Conservation (phyloP, 2,329 filamentous ascomycete species). For the Tolypocladium endophyticum region DNA sequence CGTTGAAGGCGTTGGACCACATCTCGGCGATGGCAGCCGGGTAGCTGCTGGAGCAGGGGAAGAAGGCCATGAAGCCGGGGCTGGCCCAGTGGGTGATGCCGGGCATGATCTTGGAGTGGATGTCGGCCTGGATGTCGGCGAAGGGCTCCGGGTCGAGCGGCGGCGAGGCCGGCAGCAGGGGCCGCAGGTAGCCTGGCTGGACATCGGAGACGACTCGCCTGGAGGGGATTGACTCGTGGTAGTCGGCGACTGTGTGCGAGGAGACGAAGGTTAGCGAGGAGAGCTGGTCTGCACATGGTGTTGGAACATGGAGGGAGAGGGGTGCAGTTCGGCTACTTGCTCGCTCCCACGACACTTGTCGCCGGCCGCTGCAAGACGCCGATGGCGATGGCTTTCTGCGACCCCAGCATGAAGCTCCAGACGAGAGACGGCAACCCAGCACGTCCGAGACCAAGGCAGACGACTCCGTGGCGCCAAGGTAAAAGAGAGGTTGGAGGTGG, state of each 20-base stretch:
- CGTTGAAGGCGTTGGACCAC: conserved; percentile 80
- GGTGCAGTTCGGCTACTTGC: not conserved
- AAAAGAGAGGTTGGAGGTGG: not conserved
- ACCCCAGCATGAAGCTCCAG: not conserved
- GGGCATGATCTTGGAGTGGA: conserved; percentile 78
- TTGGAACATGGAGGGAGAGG: not conserved
- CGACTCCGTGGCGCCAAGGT: not conserved
- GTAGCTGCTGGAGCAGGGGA: conserved; percentile 71
- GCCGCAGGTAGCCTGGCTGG: conserved; percentile 74
- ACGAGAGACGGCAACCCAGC: not conserved
- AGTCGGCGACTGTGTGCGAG: conserved; percentile 60
- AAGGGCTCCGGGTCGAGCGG: conserved; percentile 63
- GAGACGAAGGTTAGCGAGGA: not conserved
- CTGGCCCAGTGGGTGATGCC: conserved; percentile 93
- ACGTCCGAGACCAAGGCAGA: not conserved
- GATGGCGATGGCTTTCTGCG: not conserved
- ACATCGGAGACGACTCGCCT: conserved; percentile 68
- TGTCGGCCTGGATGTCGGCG: conserved; percentile 70
- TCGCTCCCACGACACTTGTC: not conserved
- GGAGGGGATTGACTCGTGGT: conserved; percentile 65
- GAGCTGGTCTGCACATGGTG: not conserved
- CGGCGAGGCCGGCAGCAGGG: conserved; percentile 59
- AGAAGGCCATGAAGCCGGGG: conserved; percentile 94
- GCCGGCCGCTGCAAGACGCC: not conserved
- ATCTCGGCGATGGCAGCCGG: conserved; percentile 85